phyloP scores from a whole-genome alignment of 495 filamentous ascomycete species.

The Neurospora sp. region DNA sequence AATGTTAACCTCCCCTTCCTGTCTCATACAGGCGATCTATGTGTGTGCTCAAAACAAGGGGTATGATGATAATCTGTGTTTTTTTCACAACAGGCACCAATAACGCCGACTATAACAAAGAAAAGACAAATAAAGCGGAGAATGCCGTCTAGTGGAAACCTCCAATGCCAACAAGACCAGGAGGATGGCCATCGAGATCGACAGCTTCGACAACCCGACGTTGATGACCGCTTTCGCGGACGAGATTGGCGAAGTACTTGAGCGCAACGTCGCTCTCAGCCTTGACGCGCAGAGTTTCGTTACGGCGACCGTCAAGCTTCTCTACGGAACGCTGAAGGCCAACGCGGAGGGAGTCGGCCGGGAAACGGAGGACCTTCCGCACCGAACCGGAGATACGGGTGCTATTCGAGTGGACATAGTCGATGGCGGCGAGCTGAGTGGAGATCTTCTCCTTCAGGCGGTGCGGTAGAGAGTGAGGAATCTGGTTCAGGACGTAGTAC shows the following conservation, averaged over 20 bases:
- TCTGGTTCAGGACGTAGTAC: slow-evolving; percentile 71
- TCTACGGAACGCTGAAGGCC: slow-evolving; percentile 74
- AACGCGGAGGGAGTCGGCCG: slow-evolving; percentile 69
- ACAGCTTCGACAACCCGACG: slow-evolving; percentile 63
- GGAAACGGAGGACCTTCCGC: slow-evolving; percentile 75
- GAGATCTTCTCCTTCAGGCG: slow-evolving; percentile 81
- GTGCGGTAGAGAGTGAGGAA: slow-evolving; percentile 78
- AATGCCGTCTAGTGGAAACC: not conserved
- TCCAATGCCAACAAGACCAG: slow-evolving; percentile 17
- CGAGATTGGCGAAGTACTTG: slow-evolving; percentile 81
- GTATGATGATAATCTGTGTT: not conserved
- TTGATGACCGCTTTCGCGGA: slow-evolving; percentile 63
- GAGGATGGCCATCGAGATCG: slow-evolving; percentile 65
- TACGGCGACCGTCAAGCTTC: slow-evolving; percentile 61
- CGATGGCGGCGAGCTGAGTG: slow-evolving; percentile 61
- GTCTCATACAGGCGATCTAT: not conserved
- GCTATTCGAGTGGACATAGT: slow-evolving; percentile 87
- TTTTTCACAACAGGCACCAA: not conserved
- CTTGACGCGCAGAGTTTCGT: slow-evolving; percentile 68
- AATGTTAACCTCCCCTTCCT: not conserved
- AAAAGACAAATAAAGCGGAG: not conserved
- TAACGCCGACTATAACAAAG: not conserved
- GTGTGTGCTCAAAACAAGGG: not conserved
- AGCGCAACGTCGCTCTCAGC: slow-evolving; percentile 64
- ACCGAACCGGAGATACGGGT: slow-evolving; percentile 72